Conservation (phyloP, 257 asterid species). For the Oldenlandia corymbosa region DNA sequence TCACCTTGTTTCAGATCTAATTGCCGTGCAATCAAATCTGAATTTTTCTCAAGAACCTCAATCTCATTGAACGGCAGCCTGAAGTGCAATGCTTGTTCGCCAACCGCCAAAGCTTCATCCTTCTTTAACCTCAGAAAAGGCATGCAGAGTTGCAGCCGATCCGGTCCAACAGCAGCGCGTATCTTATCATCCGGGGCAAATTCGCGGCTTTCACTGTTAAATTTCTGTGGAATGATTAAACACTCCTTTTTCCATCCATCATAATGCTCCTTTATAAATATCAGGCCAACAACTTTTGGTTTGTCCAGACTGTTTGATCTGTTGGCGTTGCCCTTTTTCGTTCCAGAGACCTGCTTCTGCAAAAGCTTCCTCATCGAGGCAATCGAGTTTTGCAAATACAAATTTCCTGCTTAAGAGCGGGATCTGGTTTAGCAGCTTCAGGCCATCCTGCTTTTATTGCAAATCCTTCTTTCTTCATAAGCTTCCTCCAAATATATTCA, state of each 20-base stretch:
- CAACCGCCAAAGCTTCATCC: slow-evolving; percentile 63
- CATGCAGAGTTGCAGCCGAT: slow-evolving; percentile 72
- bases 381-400: slow-evolving; percentile 69
- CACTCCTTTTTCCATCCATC: slow-evolving; percentile 88
- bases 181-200: slow-evolving; percentile 83
- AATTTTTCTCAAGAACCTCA: slow-evolving; percentile 42
- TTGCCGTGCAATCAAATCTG: slow-evolving; percentile 62
- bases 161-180: slow-evolving; percentile 46
- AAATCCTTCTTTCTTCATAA: slow-evolving; percentile 68
- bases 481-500: slow-evolving; percentile 66
- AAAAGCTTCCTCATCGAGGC: slow-evolving; percentile 75
- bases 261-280: slow-evolving; percentile 70
- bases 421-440: slow-evolving; percentile 54
- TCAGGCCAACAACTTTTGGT: slow-evolving; percentile 53
- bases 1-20: slow-evolving; percentile 59
- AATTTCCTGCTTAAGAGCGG: slow-evolving; percentile 63
- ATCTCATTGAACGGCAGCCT: slow-evolving; percentile 79
- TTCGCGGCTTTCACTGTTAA: slow-evolving; percentile 32
- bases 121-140: slow-evolving; percentile 87
- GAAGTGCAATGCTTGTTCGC: slow-evolving; percentile 66
- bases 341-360: slow-evolving; percentile 73
- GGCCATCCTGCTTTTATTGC: slow-evolving; percentile 75
- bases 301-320: slow-evolving; percentile 28
- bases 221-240: slow-evolving; percentile 55
- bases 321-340: slow-evolving; percentile 51